Evolutionary conservation across 164 flowering plant genomes (phyloP), one percentile per base, ranked within the genome.

Genomic region (Euptelea pleiosperma): DNA sequence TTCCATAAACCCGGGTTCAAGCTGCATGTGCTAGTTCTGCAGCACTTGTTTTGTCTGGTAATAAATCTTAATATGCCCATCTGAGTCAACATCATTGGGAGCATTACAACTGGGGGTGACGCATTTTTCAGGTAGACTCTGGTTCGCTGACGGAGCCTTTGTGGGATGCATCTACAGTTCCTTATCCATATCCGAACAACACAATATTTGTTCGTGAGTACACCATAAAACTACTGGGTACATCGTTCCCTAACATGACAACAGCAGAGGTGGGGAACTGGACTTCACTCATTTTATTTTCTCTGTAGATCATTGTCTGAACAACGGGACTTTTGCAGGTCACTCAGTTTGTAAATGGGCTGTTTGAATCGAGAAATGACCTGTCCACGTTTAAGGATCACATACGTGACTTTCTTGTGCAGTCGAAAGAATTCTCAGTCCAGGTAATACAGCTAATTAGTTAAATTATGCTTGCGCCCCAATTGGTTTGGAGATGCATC

Each of bases 1-100:
- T 94, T 94, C 63, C 99, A 94, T 68, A 94, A 94, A 61, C 99
- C 97, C 52, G 99, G 99, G 45, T 94, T 94, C 80, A 94, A 94
- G 80, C 72, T 88, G 72, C 99, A 94, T 70, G 97, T 94, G 29
- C 62, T 81, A 52, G 96, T 94, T 66, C 72, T 94, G 59, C 97
- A 89, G 65, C 86, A 87, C 66, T 75, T 94, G 58, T 94, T 94
- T 74, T 85, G 88, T 70, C 72, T 94, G 99, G 99, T 93, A 85
- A 52, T 18, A 2, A 53, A 40, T 21, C 18, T 24, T 24, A 34
- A 18, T 2, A 26, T 21, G 31, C 4, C 42, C 10, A 37, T 14
- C 16, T 33, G 16, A 24, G 19, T 39, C 6, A 31, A 42, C 11
- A 42, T 22, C 36, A 34, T 25, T 57, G 14, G 16, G 7, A n/a